These are phyloP conservation scores for Cinchona pubescens DNA, from an alignment of 257 asterid species.

Conservation along the genomic window DNA sequence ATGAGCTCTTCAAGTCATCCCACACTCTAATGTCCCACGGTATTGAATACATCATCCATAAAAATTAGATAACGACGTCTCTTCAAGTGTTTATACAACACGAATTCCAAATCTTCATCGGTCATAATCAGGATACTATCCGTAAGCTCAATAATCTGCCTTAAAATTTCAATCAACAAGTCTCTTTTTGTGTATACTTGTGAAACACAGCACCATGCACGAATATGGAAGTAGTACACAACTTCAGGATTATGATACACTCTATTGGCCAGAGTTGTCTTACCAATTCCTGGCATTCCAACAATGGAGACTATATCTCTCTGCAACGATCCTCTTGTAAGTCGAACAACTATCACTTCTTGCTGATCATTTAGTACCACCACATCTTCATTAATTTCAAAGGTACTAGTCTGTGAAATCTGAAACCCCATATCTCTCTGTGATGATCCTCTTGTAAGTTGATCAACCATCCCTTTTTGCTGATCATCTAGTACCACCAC, in stretches of 20 bases:
- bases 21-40: not conserved
- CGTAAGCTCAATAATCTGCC: not conserved
- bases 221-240: not conserved
- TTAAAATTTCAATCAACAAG: not conserved
- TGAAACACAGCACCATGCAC: constrained; percentile 16
- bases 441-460: not conserved
- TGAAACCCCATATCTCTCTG: not conserved
- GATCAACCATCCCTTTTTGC: not conserved
- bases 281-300: constrained; percentile 14
- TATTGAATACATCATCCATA: constrained; percentile 17
- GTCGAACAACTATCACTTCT: no score
- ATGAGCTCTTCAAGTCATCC: not conserved
- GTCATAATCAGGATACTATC: not conserved
- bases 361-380: no score
- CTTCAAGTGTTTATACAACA: not conserved
- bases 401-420: not conserved
- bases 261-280: constrained; percentile 9
- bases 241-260: not conserved
- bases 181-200: not conserved
- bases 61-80: not conserved
- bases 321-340: no score
- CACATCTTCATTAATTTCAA: not conserved
- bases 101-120: not conserved
- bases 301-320: not conserved
- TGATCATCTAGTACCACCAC: not conserved